Base-by-base conservation (phyloP, 2,329 filamentous ascomycete species). In the Leptographium flavum region DNA sequence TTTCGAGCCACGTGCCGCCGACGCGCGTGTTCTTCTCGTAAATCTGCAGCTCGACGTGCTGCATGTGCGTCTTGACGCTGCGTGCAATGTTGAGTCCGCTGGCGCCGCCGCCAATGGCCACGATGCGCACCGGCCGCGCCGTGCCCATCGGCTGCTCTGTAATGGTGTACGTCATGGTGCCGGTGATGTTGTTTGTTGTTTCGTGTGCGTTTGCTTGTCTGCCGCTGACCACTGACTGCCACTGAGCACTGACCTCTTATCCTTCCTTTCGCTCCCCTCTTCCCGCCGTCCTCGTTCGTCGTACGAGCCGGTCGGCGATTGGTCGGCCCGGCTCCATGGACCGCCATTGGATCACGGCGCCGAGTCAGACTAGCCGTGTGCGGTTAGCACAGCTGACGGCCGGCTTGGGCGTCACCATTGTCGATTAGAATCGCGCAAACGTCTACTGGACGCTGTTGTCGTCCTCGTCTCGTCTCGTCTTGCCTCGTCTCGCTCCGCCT, bases 61-160 rank as follows among this genome's bases (percentile, higher is more conserved):
- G 22, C 45, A 50, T 46, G 41, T 48, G 46, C 38, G 37, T 19
- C 17, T 48, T 47, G 27, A 48, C 39, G 31, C 39, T 43, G 28
- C 39, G 45, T 5, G 40, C 44, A 5, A 49, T 22, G 22, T 49
- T 49, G 19, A 52, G 43, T n/a, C 50, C 50, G 37, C 47, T 49
- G 15, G 47, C 47, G 9, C 69, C 69, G 14, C 68, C 68, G 10
- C 69, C 69, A 33, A 71, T 56, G 47, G 62, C 64, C 14, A 71
- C 58, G 21, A 60, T 49, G 17, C 49, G 49, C 22, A 52, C 32
- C 22, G 45, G 39, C 17, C 48, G 47, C 19, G 43, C 33, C 15
- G 43, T 46, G n/a, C 46, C 48, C 32, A 48, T 21, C 10, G 42
- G 45, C 42, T 49, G 31, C 21, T 51, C 47, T 15, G 36, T 10